phyloP scores from a whole-genome alignment of 2,329 filamentous ascomycete species.

The Arthrobotrys musiformis region DNA sequence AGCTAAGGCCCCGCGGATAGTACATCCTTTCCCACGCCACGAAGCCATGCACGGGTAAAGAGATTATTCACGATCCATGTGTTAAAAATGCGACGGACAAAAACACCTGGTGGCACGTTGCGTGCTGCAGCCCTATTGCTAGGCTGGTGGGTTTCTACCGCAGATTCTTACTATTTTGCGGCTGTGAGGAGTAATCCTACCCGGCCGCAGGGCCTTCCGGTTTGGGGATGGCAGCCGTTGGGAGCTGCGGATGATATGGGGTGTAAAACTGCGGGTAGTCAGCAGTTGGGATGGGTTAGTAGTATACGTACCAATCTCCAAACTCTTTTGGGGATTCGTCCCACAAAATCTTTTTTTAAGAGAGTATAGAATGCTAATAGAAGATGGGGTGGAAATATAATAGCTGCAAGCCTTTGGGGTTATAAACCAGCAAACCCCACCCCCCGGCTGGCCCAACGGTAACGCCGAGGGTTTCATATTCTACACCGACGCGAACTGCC shows the following conservation, averaged over 20 bases:
- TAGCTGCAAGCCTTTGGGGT: conserved; percentile 40
- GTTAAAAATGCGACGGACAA: conserved; percentile 20
- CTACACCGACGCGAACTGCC: conserved; percentile 22
- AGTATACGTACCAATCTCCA: no score
- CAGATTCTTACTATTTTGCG: conserved; percentile 27
- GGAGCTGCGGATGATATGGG: neutral
- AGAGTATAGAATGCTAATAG: neutral
- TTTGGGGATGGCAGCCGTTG: conserved; percentile 33
- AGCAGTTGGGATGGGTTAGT: conserved; percentile 26
- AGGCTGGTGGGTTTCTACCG: conserved; percentile 1
- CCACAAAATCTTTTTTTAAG: neutral
- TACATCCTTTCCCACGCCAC: neutral
- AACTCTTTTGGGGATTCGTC: no score
- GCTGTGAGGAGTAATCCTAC: conserved; percentile 2
- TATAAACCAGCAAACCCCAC: conserved; percentile 21
- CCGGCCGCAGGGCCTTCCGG: conserved; percentile 7
- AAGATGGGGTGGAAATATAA: neutral
- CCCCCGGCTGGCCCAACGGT: neutral
- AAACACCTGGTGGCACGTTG: neutral
- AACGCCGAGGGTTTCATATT: conserved; percentile 37
- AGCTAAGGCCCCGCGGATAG: neutral
- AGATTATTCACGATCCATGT: no score
- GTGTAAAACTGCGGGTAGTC: conserved; percentile 14
- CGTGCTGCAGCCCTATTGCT: neutral
- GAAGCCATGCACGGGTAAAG: no score